These are phyloP conservation scores for Iris macrosiphon DNA, from an alignment of 106 monocot genomes.

Conservation along the genomic window DNA sequence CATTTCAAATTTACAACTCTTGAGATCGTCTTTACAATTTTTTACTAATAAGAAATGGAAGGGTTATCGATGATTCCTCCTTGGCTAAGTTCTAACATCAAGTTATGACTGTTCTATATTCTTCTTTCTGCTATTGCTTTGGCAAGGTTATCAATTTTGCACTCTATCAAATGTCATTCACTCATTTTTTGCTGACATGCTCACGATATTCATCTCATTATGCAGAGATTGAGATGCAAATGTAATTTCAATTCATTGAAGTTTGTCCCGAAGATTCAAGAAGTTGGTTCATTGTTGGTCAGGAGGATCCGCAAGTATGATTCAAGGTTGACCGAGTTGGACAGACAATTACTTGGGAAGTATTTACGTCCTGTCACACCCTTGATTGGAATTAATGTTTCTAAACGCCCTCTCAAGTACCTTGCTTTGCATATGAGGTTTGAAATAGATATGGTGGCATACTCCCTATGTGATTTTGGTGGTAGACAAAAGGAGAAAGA, in stretches of 20 bases:
- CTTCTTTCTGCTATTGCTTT: too few species aligned
- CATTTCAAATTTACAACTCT: too few species aligned
- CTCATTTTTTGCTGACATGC: background rate
- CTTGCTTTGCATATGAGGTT: conserved; percentile 90
- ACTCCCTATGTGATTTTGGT: conserved; percentile 82
- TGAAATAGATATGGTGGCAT: conserved; percentile 97
- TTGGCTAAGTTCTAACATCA: too few species aligned
- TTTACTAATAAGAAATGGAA: too few species aligned
- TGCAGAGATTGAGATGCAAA: conserved; percentile 83
- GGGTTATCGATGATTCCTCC: too few species aligned
- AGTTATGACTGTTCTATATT: too few species aligned
- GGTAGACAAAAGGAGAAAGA: conserved; percentile 62
- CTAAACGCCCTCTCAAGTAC: conserved; percentile 36
- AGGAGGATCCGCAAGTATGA: conserved; percentile 43
- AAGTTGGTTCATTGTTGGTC: conserved; percentile 60
- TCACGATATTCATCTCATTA: conserved; percentile 2
- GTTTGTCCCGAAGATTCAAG: conserved; percentile 69
- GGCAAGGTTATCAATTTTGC: too few species aligned
- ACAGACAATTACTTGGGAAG: conserved; percentile 20
- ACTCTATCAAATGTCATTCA: too few species aligned
- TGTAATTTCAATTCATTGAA: conserved; percentile 91
- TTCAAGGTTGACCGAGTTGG: conserved; percentile 15
- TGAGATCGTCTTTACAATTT: too few species aligned
- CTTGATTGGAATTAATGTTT: background rate
- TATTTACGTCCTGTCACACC: too few species aligned